Percentiles rank a stretch among this genome's conserved stretches.
Conservation (phyloP, 192 early-diverging fungal genomes). For the Coemansia sp. region DNA sequence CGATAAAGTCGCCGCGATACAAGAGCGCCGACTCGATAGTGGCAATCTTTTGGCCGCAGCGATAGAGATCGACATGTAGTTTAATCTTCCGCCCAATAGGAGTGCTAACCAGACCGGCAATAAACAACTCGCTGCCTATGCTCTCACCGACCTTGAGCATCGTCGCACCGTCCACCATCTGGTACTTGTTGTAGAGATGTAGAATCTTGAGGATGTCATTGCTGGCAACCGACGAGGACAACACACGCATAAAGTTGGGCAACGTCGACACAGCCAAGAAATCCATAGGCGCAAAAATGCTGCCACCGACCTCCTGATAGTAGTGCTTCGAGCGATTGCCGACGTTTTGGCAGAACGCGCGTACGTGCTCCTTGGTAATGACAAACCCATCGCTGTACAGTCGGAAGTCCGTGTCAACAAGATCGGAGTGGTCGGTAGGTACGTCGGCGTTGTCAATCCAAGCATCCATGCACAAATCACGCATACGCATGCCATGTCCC, state of each 20-base stretch:
- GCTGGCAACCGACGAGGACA: constrained; percentile 81
- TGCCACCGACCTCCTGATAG: constrained; percentile 42
- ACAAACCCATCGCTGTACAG: neutral
- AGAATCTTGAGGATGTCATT: constrained; percentile 77
- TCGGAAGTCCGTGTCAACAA: neutral
- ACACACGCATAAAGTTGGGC: constrained; percentile 73
- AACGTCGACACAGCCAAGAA: constrained; percentile 78
- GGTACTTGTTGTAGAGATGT: constrained; percentile 81
- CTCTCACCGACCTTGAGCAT: constrained; percentile 68
- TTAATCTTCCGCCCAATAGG: constrained; percentile 81
- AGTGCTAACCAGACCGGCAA: constrained; percentile 76
- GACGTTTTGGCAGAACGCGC: constrained; percentile 70
- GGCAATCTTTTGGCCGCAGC: constrained; percentile 60
- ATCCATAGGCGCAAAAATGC: constrained; percentile 77
- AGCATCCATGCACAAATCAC: neutral
- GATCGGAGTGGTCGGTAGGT: neutral
- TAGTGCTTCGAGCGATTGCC: constrained; percentile 63
- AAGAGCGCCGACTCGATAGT: constrained; percentile 76
- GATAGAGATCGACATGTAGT: constrained; percentile 63
- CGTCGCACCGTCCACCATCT: constrained; percentile 60
- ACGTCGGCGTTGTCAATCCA: constrained; percentile 18
- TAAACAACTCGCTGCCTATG: constrained; percentile 65
- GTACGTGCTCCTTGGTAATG: constrained; percentile 75
- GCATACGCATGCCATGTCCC: neutral
- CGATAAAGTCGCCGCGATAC: constrained; percentile 72